phyloP scores from a whole-genome alignment of 1,284 basidiomycete species.

The Meira nashicola region DNA sequence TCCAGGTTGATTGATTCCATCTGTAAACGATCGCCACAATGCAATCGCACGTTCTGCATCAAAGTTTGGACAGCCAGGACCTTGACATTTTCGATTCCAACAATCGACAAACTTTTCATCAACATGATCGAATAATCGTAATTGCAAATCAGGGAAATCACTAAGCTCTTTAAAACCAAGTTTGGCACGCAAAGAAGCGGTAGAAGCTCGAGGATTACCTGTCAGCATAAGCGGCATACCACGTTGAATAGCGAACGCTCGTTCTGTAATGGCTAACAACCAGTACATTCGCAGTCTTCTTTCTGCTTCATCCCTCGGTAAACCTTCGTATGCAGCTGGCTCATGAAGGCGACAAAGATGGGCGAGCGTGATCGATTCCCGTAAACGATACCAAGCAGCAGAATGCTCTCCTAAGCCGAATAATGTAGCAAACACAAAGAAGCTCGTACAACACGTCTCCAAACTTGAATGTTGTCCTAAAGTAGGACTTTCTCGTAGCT shows the following conservation, averaged over 20 bases:
- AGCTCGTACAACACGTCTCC: conserved; percentile 32
- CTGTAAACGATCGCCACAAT: conserved; percentile 31
- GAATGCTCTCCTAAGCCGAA: conserved; percentile 38
- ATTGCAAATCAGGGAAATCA: conserved; percentile 29
- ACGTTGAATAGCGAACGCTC: conserved; percentile 40
- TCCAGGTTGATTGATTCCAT: conserved; percentile 10
- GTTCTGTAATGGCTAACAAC: conserved; percentile 46
- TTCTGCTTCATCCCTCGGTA: conserved; percentile 43
- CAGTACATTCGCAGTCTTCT: conserved; percentile 41
- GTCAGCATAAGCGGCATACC: conserved; percentile 33
- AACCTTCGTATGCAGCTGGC: conserved; percentile 36
- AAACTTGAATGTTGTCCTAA: conserved; percentile 31
- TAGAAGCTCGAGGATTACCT: conserved; percentile 34
- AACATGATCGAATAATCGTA: conserved; percentile 16
- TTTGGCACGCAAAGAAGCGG: conserved; percentile 25
- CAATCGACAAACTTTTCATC: conserved; percentile 48
- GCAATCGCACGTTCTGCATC: conserved; percentile 26
- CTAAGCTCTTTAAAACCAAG: conserved; percentile 31
- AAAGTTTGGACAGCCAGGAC: conserved; percentile 27
- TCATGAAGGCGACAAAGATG: conserved; percentile 42
- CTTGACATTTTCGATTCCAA: conserved; percentile 38
- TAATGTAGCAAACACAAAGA: conserved; percentile 44
- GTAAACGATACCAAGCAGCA: conserved; percentile 38
- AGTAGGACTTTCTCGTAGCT: conserved; percentile 30
- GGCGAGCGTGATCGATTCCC: conserved; percentile 43